Conservation (phyloP, 2,329 filamentous ascomycete species). For the Fusarium austroafricanum region DNA sequence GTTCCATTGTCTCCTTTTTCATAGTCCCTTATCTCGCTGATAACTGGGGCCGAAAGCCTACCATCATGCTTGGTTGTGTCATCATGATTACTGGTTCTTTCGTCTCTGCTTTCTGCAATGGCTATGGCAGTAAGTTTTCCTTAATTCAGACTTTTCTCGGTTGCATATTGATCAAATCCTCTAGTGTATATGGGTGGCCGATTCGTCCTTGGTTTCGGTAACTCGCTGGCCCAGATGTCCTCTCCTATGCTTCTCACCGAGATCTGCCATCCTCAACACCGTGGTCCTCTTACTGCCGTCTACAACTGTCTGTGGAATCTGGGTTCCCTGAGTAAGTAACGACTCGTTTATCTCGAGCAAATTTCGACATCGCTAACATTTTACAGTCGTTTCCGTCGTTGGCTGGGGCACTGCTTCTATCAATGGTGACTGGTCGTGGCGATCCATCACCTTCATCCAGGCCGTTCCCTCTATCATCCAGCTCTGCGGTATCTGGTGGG, state of each 20-base stretch:
- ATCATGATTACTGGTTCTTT: constrained; percentile 60
- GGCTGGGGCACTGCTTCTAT: constrained; percentile 72
- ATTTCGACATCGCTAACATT: not conserved
- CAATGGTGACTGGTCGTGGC: constrained; percentile 73
- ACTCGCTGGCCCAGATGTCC: constrained; percentile 71
- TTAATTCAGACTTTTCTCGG: too few relatives aligned
- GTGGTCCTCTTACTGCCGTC: constrained; percentile 71
- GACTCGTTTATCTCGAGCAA: not conserved
- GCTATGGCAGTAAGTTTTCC: constrained; percentile 55
- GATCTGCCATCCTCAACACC: constrained; percentile 75
- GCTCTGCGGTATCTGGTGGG: constrained; percentile 72
- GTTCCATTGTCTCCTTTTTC: constrained; percentile 60
- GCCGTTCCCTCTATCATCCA: constrained; percentile 71
- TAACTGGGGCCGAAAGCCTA: constrained; percentile 55
- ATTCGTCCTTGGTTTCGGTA: constrained; percentile 70
- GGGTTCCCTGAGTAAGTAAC: constrained; percentile 57
- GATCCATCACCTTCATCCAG: constrained; percentile 73
- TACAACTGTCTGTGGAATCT: constrained; percentile 78
- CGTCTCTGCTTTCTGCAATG: constrained; percentile 57
- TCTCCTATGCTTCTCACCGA: constrained; percentile 74
- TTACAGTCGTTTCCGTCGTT: constrained; percentile 66
- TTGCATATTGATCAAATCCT: not conserved
- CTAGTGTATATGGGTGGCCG: constrained; percentile 56
- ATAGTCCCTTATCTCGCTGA: constrained; percentile 61
- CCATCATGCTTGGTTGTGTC: constrained; percentile 57